A percentile compares a stretch with the other conserved stretches of the same genome.
Evolutionary conservation across 2,329 filamentous ascomycete species (phyloP).

Genomic region (Cordyceps pruinosa): DNA sequence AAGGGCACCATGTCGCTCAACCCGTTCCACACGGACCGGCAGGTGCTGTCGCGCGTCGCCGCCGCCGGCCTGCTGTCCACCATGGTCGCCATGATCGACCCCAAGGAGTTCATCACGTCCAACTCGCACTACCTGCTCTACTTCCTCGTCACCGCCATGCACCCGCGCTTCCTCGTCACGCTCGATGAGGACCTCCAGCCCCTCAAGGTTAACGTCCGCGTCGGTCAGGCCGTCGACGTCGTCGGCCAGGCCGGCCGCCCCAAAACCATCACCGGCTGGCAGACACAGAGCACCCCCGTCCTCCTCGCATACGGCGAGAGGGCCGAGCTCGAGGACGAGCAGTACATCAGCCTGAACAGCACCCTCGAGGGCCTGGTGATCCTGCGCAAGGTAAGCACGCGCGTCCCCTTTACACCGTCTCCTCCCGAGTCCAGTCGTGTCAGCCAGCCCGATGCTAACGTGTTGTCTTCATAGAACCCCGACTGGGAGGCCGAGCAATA

Average conservation of each 20-base stretch:
- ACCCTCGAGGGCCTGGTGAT: slow-evolving; percentile 94
- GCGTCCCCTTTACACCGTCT: background rate
- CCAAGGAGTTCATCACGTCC: slow-evolving; percentile 71
- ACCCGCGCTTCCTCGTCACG: slow-evolving; percentile 92
- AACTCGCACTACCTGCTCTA: slow-evolving; percentile 88
- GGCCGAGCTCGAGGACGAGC: slow-evolving; percentile 93
- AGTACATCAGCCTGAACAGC: slow-evolving; percentile 88
- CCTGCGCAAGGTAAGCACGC: slow-evolving; percentile 74
- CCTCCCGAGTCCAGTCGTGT: background rate
- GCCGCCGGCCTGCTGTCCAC: slow-evolving; percentile 85
- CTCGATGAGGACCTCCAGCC: slow-evolving; percentile 92
- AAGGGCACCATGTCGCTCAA: slow-evolving; percentile 94
- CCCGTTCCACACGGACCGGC: slow-evolving; percentile 98
- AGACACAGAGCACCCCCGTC: slow-evolving; percentile 98
- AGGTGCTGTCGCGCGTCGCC: slow-evolving; percentile 87
- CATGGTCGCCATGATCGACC: slow-evolving; percentile 87
- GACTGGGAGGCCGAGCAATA: slow-evolving; percentile 35
- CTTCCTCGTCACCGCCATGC: slow-evolving; percentile 94
- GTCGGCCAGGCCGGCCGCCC: slow-evolving; percentile 94
- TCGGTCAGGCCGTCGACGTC: slow-evolving; percentile 96
- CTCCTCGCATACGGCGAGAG: slow-evolving; percentile 90
- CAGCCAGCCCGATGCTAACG: background rate
- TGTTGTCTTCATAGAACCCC: slow-evolving; percentile 26
- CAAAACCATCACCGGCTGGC: slow-evolving; percentile 99
- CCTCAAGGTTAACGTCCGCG: slow-evolving; percentile 88